A percentile compares a stretch with the other conserved stretches of the same genome.
Evolutionary conservation across 2,329 filamentous ascomycete species (phyloP).

Genomic region (Paecilomyces dactylethromorphus): DNA sequence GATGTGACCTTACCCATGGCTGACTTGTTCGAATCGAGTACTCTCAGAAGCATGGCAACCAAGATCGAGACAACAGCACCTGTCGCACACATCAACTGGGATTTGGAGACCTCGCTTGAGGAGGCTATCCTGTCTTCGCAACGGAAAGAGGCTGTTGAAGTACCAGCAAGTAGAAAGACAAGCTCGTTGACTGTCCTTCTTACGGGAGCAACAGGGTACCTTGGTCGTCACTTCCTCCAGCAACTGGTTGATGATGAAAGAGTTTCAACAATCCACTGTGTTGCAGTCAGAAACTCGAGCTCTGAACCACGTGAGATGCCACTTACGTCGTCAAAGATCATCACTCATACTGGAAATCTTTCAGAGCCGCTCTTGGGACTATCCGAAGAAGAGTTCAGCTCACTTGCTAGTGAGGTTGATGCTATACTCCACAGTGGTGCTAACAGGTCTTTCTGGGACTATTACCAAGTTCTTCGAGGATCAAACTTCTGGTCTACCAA

Average conservation of each 20-base stretch:
- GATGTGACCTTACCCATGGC: not conserved
- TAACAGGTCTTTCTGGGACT: conserved; percentile 19
- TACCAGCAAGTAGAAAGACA: not conserved
- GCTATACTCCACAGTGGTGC: conserved; percentile 11
- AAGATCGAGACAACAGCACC: not conserved
- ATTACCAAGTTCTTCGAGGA: conserved; percentile 19
- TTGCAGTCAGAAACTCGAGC: not conserved
- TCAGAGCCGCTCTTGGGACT: conserved; percentile 3
- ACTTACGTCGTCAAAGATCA: conserved; percentile 3
- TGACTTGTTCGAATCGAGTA: not conserved
- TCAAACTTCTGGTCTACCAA: conserved; percentile 20
- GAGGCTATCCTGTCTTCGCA: not conserved
- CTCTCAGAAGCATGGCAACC: not conserved
- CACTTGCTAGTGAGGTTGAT: conserved; percentile 1
- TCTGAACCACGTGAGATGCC: not conserved
- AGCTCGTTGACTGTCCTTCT: not conserved
- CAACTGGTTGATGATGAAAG: not conserved
- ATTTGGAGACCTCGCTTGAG: not conserved
- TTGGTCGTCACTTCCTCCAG: not conserved
- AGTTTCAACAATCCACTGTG: not conserved
- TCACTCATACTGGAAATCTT: conserved; percentile 4
- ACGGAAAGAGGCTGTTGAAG: not conserved
- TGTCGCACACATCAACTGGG: not conserved
- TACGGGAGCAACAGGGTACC: not conserved
- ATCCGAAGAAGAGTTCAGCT: not conserved